Conservation (phyloP, 2,329 filamentous ascomycete species). For the Botrytis elliptica region DNA sequence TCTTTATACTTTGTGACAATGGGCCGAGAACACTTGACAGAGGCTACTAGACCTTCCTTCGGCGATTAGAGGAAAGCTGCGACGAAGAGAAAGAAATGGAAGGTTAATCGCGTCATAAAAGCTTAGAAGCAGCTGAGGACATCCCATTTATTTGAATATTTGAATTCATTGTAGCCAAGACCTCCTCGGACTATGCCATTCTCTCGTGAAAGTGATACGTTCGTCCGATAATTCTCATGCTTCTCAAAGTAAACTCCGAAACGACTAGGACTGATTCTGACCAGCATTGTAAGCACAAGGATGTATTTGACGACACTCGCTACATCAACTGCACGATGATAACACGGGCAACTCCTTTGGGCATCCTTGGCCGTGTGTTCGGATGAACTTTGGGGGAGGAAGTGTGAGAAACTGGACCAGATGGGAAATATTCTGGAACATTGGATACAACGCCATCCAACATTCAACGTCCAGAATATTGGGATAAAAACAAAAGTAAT, state of each 20-base stretch:
- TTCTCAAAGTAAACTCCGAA: constrained; percentile 6
- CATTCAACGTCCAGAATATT: constrained; percentile 2
- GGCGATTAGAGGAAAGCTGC: neutral
- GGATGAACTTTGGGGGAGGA: neutral
- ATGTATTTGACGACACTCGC: neutral
- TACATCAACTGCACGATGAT: neutral
- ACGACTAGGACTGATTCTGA: neutral
- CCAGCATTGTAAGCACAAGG: constrained; percentile 12
- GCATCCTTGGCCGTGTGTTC: neutral
- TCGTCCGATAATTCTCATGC: neutral
- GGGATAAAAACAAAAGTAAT: constrained; percentile 7
- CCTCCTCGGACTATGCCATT: neutral
- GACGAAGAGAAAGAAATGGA: neutral
- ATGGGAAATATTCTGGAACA: constrained; percentile 9
- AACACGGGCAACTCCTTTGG: constrained; percentile 14
- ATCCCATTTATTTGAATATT: neutral
- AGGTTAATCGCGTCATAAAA: neutral
- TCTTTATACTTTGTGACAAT: constrained; percentile 38
- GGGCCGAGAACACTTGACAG: constrained; percentile 35
- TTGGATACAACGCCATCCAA: constrained; percentile 2
- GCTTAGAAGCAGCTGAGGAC: constrained; percentile 5
- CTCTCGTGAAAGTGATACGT: neutral
- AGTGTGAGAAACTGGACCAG: neutral
- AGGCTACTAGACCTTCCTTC: neutral
- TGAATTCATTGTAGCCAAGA: neutral